Conservation (phyloP, 371 early-diverging fungal species). For the Umbelopsis sp. region DNA sequence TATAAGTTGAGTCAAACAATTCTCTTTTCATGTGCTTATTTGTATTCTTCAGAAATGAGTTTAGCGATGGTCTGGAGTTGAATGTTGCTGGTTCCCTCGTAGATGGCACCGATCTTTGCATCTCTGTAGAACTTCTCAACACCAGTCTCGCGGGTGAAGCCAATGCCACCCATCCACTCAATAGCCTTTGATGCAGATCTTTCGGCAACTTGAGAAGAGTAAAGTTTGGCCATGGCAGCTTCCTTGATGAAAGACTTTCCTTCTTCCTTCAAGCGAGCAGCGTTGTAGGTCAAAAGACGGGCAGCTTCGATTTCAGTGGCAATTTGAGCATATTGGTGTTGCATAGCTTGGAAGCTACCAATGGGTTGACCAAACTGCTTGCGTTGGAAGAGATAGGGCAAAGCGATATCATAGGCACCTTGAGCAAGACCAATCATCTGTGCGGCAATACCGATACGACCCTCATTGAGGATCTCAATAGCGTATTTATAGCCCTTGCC, state of each 20-base stretch:
- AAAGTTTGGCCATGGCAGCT: conserved; percentile 98
- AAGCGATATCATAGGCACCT: conserved; percentile 88
- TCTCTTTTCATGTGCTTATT: conserved; percentile 30
- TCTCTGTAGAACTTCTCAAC: conserved; percentile 97
- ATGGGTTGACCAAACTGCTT: conserved; percentile 91
- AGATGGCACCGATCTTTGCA: conserved; percentile 91
- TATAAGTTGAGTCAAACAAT: background rate
- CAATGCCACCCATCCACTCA: conserved; percentile 98
- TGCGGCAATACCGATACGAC: conserved; percentile 97
- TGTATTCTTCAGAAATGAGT: conserved; percentile 70
- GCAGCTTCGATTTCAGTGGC: conserved; percentile 97
- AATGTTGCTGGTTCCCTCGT: conserved; percentile 92
- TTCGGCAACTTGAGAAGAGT: conserved; percentile 94
- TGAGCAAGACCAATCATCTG: conserved; percentile 98
- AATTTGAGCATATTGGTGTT: conserved; percentile 95
- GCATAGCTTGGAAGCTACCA: conserved; percentile 97
- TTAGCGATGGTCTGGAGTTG: conserved; percentile 98
- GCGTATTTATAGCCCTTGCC: conserved; percentile 99
- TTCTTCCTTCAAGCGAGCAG: conserved; percentile 95
- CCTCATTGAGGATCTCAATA: conserved; percentile 97
- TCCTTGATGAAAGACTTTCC: conserved; percentile 88
- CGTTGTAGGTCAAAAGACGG: conserved; percentile 96
- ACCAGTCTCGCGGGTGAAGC: conserved; percentile 82
- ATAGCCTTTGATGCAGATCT: conserved; percentile 86
- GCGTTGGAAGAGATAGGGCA: conserved; percentile 95